Evolutionary conservation across 2,329 filamentous ascomycete species (phyloP).

Genomic region (Rhinocladiella similis): DNA sequence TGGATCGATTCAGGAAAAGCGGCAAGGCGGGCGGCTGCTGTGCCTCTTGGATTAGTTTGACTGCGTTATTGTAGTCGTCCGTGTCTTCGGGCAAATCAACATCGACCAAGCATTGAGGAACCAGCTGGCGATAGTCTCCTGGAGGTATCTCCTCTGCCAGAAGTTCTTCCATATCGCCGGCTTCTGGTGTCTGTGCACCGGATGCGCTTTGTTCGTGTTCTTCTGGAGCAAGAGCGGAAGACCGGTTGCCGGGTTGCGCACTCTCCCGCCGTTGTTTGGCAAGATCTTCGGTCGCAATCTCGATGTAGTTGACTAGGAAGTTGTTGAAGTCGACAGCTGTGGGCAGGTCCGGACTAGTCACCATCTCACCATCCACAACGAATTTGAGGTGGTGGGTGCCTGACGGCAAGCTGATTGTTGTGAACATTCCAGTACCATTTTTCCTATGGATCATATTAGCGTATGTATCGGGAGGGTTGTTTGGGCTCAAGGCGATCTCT

Average conservation of each 20-base stretch:
- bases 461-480: constrained; percentile 26
- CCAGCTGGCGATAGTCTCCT: constrained; percentile 66
- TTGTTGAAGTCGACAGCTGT: constrained; percentile 98
- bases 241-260: constrained; percentile 36
- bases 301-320: constrained; percentile 97
- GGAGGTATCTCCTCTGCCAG: constrained; percentile 53
- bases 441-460: constrained; percentile 32
- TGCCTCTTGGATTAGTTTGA: constrained; percentile 73
- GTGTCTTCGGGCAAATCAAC: constrained; percentile 83
- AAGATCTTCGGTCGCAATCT: constrained; percentile 77
- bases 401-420: constrained; percentile 78
- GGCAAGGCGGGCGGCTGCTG: constrained; percentile 82
- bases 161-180: constrained; percentile 28
- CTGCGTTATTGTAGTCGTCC: constrained; percentile 70
- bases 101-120: constrained; percentile 84
- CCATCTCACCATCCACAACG: constrained; percentile 90
- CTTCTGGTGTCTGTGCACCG: constrained; percentile 39
- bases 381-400: constrained; percentile 98
- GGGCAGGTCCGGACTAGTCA: constrained; percentile 79
- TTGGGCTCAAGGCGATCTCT: neutral
- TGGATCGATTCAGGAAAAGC: constrained; percentile 89
- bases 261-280: constrained; percentile 37
- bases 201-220: constrained; percentile 32
- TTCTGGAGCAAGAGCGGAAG: constrained; percentile 43
- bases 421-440: constrained; percentile 61